Percentiles rank a stretch among this genome's conserved stretches.
Evolutionary conservation across 192 early-diverging fungal species (phyloP).

Genomic region (Backusella parvicylindrica): DNA sequence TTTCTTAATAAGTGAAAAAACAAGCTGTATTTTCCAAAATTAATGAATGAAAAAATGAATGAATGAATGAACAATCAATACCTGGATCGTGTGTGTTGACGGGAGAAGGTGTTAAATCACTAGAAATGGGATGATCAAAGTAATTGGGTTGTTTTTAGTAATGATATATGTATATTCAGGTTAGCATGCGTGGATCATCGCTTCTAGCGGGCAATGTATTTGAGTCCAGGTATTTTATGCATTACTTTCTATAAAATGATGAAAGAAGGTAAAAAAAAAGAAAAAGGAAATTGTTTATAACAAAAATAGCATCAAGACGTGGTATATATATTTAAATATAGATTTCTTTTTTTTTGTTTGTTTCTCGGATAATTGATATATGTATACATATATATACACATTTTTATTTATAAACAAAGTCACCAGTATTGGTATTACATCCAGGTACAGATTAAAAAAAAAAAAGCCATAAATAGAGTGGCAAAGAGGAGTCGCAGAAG

Average conservation of each 20-base stretch:
- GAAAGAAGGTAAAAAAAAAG: neutral
- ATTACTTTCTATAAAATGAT: neutral
- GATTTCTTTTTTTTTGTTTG: neutral
- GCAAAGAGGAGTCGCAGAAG: neutral
- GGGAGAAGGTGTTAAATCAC: neutral
- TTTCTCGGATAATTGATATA: neutral
- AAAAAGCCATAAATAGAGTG: neutral
- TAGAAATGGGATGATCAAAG: neutral
- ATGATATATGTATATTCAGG: neutral
- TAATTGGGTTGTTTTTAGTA: neutral
- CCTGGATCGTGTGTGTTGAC: neutral
- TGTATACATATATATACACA: neutral
- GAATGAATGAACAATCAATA: neutral
- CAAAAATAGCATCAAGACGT: neutral
- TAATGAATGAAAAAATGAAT: too few species aligned
- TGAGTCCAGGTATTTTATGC: slow-evolving; percentile 2
- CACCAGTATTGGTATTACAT: neutral
- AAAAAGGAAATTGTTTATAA: neutral
- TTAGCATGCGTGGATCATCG: neutral
- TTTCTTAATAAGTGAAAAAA: too few species aligned
- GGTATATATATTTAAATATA: neutral
- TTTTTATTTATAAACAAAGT: neutral
- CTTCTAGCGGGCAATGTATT: neutral
- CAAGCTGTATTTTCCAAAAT: neutral
- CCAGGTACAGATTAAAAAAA: neutral